Base-by-base conservation (phyloP, 1,284 basidiomycete species). In the Sanghuangporus weigelae region DNA sequence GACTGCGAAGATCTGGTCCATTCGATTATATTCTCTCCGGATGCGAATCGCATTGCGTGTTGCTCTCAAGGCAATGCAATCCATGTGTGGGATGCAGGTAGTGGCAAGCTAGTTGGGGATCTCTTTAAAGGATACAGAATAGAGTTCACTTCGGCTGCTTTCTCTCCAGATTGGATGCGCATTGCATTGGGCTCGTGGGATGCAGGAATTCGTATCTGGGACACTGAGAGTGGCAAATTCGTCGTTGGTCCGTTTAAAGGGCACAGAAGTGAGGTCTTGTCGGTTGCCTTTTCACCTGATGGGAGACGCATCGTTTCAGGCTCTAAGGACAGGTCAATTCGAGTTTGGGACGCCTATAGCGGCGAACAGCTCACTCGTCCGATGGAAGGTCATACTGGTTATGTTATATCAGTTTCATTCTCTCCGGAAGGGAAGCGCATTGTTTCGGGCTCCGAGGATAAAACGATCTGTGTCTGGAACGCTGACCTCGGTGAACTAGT, bases 181-280 rank as follows among this genome's bases (percentile, higher is more conserved):
- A 48, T 59, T 16, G 58, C 46, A 2, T 48, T 42, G 48, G 42
- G 58, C 31, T 49, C 44, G 10, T 26, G 14, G 23, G 62, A 60
- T 39, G 14, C 38, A 14, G 61, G 10, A 16, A 39, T 63, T 36
- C 23, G 59, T 14, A 42, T 63, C 8, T 63, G 60, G 60, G 60
- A 59, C 42, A 55, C 60, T 21, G 5, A 40, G 14, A 62, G 7
- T 16, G 60, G 60, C n/a, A 26, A 60, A 11, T n/a, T 14, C 10
- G 23, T 48, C 10, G 21, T 7, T 36, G 58, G 26, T n/a, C 64
- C 42, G 39, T 21, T 50, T 11, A n/a, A 42, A 12, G 50, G 38
- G 11, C 44, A 46, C 44, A 16, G 7, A 7, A 16, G 7, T n/a
- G 16, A 7, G 8, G 14, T 46, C 21, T 7, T 14, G 1, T 11